Percentiles rank a stretch among this genome's conserved stretches.
Conservation (phyloP, 2,329 filamentous ascomycete species). For the Ploettnerulaceae sp. region DNA sequence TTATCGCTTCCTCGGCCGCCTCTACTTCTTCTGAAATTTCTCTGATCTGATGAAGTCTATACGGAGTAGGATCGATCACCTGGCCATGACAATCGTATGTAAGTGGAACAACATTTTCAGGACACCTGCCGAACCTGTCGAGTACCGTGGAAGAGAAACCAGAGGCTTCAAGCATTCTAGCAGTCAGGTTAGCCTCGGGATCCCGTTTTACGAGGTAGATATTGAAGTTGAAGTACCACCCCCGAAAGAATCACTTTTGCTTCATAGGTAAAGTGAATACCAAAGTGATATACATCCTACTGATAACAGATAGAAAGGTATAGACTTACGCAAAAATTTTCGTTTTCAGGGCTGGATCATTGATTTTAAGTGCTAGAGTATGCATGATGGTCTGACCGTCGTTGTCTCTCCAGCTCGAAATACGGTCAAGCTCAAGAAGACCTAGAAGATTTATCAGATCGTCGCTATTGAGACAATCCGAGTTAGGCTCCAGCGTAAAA, state of each 20-base stretch:
- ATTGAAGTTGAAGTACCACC: no score
- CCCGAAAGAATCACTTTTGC: no score
- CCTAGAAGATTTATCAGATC: slow-evolving; percentile 4
- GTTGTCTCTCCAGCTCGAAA: slow-evolving; percentile 10
- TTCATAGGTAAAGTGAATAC: no score
- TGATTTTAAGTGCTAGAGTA: slow-evolving; percentile 9
- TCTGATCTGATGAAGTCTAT: background rate
- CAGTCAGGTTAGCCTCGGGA: background rate
- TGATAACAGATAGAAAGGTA: background rate
- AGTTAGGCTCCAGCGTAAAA: slow-evolving; percentile 12
- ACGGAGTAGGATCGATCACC: slow-evolving; percentile 7
- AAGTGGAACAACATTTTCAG: slow-evolving; percentile 11
- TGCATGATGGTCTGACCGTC: slow-evolving; percentile 8
- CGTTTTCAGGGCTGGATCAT: slow-evolving; percentile 10
- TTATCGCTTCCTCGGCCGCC: background rate
- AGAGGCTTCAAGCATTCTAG: slow-evolving; percentile 6
- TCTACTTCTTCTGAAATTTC: background rate
- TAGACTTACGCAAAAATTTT: slow-evolving; percentile 15
- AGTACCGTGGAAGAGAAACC: slow-evolving; percentile 9
- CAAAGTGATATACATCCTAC: background rate
- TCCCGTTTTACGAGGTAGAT: no score
- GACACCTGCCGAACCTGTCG: slow-evolving; percentile 11
- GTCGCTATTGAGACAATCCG: background rate
- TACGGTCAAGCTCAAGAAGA: background rate
- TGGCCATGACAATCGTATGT: slow-evolving; percentile 18